These are phyloP conservation scores for Chlamydomonas schloesseri DNA, from an alignment of 139 green algal genomes.

Conservation along the genomic window DNA sequence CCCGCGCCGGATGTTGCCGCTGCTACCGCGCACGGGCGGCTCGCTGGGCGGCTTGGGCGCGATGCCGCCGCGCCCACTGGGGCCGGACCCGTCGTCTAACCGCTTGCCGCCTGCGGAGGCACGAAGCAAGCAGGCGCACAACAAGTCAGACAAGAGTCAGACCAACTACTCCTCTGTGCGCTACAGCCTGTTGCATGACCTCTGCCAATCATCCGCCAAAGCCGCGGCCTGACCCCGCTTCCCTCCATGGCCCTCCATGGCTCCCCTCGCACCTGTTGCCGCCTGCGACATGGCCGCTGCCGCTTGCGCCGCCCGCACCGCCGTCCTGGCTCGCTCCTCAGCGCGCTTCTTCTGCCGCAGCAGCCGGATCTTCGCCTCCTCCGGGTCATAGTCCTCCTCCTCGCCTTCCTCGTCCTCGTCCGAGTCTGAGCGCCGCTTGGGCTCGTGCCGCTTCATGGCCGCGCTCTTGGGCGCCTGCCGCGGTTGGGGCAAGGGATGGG, in stretches of 20 bases:
- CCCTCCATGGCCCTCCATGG: too few species aligned
- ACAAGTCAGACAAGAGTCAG: too few species aligned
- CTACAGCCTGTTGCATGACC: too few species aligned
- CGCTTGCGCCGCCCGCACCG: neutral
- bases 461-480: neutral
- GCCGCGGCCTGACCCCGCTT: too few species aligned
- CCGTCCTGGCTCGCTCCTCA: neutral
- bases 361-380: constrained; percentile 21
- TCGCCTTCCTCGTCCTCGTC: neutral
- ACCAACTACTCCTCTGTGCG: neutral
- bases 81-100: neutral
- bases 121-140: neutral
- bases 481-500: neutral
- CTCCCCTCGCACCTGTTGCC: neutral
- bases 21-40: neutral
- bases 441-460: neutral
- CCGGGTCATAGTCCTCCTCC: constrained; percentile 30
- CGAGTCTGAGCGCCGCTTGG: neutral
- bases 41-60: neutral
- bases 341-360: constrained; percentile 10
- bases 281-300: neutral
- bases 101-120: neutral
- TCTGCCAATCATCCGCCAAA: too few species aligned
- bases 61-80: neutral
- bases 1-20: neutral